These are phyloP conservation scores for Neltuma alba DNA, from an alignment of 306 rosid species.

Conservation along the genomic window DNA sequence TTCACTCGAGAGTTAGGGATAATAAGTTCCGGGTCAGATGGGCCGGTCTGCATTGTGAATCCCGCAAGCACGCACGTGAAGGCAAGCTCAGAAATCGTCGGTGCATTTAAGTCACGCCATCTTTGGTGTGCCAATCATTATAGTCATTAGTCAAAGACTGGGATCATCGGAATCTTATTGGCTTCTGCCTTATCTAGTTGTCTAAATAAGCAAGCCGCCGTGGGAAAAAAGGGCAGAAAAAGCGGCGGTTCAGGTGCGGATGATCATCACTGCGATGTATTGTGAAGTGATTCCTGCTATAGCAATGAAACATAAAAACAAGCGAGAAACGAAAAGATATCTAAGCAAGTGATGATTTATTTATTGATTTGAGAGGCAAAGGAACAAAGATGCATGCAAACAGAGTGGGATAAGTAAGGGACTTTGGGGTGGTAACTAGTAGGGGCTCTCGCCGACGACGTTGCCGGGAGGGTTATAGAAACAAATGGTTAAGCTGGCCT, in stretches of 20 bases:
- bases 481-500: constrained; percentile 63
- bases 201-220: background rate
- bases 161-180: background rate
- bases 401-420: background rate
- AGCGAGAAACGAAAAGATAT: background rate
- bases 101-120: constrained; percentile 2
- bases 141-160: background rate
- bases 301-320: background rate
- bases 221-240: background rate
- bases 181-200: background rate
- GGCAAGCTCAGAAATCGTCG: background rate
- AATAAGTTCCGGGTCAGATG: constrained; percentile 12
- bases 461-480: constrained; percentile 83
- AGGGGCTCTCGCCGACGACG: constrained; percentile 71
- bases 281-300: background rate
- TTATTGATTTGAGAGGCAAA: background rate
- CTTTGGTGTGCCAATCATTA: background rate
- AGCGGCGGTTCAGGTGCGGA: background rate
- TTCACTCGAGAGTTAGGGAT: background rate
- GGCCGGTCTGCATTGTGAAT: background rate
- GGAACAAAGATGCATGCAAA: background rate
- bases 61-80: constrained; percentile 30
- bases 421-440: background rate
- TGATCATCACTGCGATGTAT: background rate
- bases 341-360: background rate